These are phyloP conservation scores for Anethum foeniculum DNA, from an alignment of 140 eudicot genomes.

Conservation along the genomic window DNA sequence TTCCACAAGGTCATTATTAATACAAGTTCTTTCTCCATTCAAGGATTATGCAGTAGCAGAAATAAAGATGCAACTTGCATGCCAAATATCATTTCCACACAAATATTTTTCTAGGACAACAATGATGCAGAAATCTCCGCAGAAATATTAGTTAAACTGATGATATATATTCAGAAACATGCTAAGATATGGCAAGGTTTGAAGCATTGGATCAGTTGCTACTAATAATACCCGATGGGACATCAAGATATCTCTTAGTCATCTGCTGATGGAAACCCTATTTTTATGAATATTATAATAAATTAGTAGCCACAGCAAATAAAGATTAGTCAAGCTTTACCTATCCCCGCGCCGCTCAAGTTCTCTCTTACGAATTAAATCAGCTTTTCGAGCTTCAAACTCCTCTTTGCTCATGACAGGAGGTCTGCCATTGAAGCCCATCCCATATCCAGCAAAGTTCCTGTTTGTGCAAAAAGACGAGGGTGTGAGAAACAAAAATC, in stretches of 20 bases:
- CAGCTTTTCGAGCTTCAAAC: slow-evolving; percentile 87
- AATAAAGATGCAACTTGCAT: not conserved
- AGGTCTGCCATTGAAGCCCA: slow-evolving; percentile 75
- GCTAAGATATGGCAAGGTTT: not conserved
- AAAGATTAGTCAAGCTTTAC: slow-evolving; percentile 23
- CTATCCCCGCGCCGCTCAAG: slow-evolving; percentile 59
- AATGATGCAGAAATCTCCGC: not conserved
- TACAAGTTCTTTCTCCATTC: not conserved
- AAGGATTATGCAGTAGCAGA: not conserved
- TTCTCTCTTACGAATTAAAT: slow-evolving; percentile 67
- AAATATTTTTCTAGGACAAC: not conserved
- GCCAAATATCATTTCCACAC: not conserved
- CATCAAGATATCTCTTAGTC: not conserved
- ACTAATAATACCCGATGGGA: not conserved
- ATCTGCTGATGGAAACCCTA: not conserved
- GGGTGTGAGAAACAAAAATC: not conserved
- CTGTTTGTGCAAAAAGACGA: slow-evolving; percentile 22
- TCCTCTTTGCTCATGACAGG: slow-evolving; percentile 75
- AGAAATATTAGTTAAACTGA: not conserved
- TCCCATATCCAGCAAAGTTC: slow-evolving; percentile 81
- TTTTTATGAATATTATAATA: not conserved
- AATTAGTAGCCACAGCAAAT: not conserved
- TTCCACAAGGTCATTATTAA: not conserved
- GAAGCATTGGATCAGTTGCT: not conserved
- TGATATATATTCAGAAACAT: not conserved